Evolutionary conservation across 2,329 filamentous ascomycete species (phyloP), one percentile per base, ranked within the genome.

Genomic region (Trichothecium roseum): DNA sequence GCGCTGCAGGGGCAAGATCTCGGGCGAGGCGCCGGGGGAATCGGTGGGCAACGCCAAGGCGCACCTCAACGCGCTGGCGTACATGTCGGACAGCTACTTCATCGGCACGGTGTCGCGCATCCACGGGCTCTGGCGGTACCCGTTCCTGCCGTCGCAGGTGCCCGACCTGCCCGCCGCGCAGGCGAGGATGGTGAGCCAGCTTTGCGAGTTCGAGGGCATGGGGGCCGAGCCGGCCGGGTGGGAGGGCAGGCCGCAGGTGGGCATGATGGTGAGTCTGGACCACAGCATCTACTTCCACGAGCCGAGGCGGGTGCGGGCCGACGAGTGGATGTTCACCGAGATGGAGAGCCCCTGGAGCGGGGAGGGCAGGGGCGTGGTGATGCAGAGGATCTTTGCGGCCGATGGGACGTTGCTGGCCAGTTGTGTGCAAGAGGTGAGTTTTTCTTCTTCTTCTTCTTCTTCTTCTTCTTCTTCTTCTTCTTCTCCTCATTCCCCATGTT

Each of bases 11-110:
- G 87, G 87, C 22, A 68, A 59, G 38, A 91, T 96, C 49, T 82
- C 79, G 29, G 68, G 72, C 1, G 67, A 67, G 4, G n/a, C n/a
- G n/a, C n/a, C n/a, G n/a, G n/a, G n/a, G n/a, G n/a, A n/a, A n/a
- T n/a, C n/a, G n/a, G n/a, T n/a, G n/a, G 85, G 84, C 15, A 85
- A 86, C 2, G 75, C 81, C 43, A 74, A 82, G 49, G 85, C 87
- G 9, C 88, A 96, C 54, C 66, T 95, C 26, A 81, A 75, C 27
- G 91, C 91, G 8, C 68, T 98, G 42, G 89, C 89, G 17, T 98
- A 96, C 63, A 84, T 96, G 65, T 85, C 80, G 18, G 89, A 96
- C 60, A 83, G 74, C 52, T 91, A 84, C 63, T 96, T 98, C 60
- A 88, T 96, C 56, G 88, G 84, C 28, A 95, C 88, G 2, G 76